phyloP scores from a whole-genome alignment of 257 asterid genomes.

The Nyctanthes arbortristis region DNA sequence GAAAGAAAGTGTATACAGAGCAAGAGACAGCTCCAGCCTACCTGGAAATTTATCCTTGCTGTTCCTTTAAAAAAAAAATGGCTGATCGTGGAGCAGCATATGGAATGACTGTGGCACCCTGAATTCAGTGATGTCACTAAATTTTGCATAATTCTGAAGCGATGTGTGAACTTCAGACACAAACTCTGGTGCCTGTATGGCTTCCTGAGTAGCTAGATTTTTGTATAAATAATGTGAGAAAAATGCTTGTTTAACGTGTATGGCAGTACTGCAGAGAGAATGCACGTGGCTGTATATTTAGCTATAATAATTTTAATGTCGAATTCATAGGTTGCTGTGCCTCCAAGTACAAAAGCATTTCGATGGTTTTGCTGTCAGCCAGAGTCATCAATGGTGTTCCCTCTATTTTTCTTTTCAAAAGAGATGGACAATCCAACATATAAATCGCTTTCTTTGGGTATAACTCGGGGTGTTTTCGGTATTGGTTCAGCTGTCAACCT shows the following conservation, averaged over 20 bases:
- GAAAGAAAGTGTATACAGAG: no score
- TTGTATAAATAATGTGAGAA: neutral
- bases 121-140: no score
- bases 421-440: conserved; percentile 61
- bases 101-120: no score
- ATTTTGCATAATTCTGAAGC: neutral
- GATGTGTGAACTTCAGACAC: no score
- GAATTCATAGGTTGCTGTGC: conserved; percentile 76
- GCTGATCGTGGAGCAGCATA: no score
- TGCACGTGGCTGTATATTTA: neutral
- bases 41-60: no score
- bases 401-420: conserved; percentile 72
- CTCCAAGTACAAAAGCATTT: conserved; percentile 93
- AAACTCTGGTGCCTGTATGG: no score
- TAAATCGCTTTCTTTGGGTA: conserved; percentile 65
- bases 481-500: conserved; percentile 79
- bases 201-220: no score
- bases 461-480: conserved; percentile 86
- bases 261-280: neutral
- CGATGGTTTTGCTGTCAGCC: conserved; percentile 87
- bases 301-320: no score
- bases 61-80: no score
- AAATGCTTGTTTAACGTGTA: neutral
- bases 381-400: conserved; percentile 65
- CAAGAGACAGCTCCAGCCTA: no score